Evolutionary conservation across 2,329 filamentous ascomycete genomes (phyloP).

Genomic region (Alternaria brassicicola): DNA sequence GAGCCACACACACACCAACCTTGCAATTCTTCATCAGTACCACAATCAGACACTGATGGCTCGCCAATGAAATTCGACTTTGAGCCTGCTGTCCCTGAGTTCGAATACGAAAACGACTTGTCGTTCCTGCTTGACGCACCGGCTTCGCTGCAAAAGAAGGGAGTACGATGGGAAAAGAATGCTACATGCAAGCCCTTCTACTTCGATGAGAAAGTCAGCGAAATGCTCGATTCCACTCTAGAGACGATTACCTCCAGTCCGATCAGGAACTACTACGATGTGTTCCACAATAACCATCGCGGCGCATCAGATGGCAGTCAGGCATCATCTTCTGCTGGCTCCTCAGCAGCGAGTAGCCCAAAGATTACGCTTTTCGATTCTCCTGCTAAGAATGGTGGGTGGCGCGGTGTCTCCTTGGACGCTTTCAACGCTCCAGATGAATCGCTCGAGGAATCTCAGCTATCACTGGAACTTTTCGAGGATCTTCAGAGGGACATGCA

Average conservation of each 20-base stretch:
- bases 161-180: conserved; percentile 21
- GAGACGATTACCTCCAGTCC: conserved; percentile 24
- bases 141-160: conserved; percentile 6
- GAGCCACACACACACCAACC: background rate
- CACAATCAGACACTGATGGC: background rate
- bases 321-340: background rate
- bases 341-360: conserved; percentile 2
- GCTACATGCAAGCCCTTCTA: conserved; percentile 24
- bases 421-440: conserved; percentile 22
- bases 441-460: conserved; percentile 27
- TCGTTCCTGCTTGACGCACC: conserved; percentile 25
- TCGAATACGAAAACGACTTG: conserved; percentile 24
- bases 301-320: background rate
- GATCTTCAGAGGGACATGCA: conserved; percentile 25
- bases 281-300: conserved; percentile 12
- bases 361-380: background rate
- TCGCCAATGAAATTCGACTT: background rate
- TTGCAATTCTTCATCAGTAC: background rate
- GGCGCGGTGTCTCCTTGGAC: conserved; percentile 17
- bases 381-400: conserved; percentile 9
- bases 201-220: conserved; percentile 26
- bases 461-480: conserved; percentile 29
- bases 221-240: conserved; percentile 33
- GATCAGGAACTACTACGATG: conserved; percentile 4
- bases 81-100: background rate